Conservation (phyloP, 768 basidiomycete species). For the Mycena chlorophos region DNA sequence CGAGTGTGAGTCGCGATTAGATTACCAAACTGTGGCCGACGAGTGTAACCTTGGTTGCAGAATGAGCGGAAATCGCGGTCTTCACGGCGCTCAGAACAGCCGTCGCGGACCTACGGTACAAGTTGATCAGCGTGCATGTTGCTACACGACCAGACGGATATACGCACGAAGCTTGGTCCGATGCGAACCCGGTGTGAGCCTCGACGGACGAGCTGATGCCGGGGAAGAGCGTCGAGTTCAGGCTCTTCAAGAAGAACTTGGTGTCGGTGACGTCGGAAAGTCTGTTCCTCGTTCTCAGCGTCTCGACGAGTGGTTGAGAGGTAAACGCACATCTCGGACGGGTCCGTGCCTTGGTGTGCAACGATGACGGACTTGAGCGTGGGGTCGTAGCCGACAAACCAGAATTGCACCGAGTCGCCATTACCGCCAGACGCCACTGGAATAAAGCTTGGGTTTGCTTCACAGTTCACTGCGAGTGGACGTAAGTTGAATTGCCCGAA, state of each 20-base stretch:
- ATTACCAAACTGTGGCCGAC: slow-evolving; percentile 50
- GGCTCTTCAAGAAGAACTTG: slow-evolving; percentile 31
- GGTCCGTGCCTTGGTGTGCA: slow-evolving; percentile 45
- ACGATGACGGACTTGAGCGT: slow-evolving; percentile 41
- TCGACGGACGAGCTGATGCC: slow-evolving; percentile 41
- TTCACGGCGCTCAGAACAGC: slow-evolving; percentile 43
- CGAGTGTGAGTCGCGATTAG: background rate
- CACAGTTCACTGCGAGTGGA: slow-evolving; percentile 41
- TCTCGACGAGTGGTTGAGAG: background rate
- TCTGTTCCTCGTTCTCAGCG: slow-evolving; percentile 23
- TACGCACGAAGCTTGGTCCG: slow-evolving; percentile 41
- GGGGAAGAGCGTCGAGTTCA: slow-evolving; percentile 47
- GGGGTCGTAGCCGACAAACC: slow-evolving; percentile 35
- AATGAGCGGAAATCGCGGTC: slow-evolving; percentile 34
- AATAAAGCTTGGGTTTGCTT: slow-evolving; percentile 47
- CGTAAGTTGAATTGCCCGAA: background rate
- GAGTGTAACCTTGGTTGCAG: slow-evolving; percentile 40
- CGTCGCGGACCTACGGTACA: slow-evolving; percentile 42
- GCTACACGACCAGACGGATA: background rate
- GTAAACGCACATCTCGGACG: slow-evolving; percentile 33
- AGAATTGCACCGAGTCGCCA: slow-evolving; percentile 44
- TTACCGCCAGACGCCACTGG: slow-evolving; percentile 50
- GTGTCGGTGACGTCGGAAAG: slow-evolving; percentile 40
- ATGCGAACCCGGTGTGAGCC: slow-evolving; percentile 47
- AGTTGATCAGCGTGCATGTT: background rate